Percentiles rank a stretch among this genome's conserved stretches.
These are phyloP conservation scores for Ananas comosus DNA, from an alignment of 176 grass and related monocot genomes.

Conservation along the genomic window DNA sequence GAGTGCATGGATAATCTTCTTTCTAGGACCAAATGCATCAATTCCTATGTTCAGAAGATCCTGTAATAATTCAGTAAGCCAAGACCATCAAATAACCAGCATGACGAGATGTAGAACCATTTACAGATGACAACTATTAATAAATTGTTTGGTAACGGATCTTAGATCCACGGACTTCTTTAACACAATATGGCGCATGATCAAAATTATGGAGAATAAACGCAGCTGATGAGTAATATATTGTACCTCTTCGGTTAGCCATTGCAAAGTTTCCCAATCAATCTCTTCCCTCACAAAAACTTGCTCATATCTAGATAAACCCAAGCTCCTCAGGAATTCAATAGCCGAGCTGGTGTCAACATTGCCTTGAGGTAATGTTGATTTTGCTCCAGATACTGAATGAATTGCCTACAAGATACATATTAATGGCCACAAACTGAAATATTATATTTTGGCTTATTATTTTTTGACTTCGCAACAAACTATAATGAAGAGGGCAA, in stretches of 20 bases:
- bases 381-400: constrained; percentile 29
- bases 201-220: constrained; percentile 6
- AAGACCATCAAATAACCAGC: constrained; percentile 14
- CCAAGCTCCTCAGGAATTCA: constrained; percentile 62
- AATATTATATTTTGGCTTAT: neutral
- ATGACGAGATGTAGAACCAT: constrained; percentile 1
- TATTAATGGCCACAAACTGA: neutral
- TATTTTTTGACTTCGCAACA: neutral
- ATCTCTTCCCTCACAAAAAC: constrained; percentile 81
- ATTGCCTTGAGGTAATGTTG: constrained; percentile 26
- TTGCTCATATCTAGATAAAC: constrained; percentile 69
- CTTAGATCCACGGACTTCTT: neutral
- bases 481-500: neutral
- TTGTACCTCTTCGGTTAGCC: constrained; percentile 87
- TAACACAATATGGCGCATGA: neutral
- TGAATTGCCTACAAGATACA: constrained; percentile 35
- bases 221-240: neutral
- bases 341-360: constrained; percentile 32
- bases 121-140: neutral
- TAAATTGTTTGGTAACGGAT: neutral
- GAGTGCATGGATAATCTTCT: constrained; percentile 65
- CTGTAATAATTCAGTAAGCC: constrained; percentile 28
- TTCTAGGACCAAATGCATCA: constrained; percentile 75
- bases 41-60: constrained; percentile 82
- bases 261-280: constrained; percentile 81